A percentile compares a stretch with the other conserved stretches of the same genome.
These are phyloP conservation scores for Solanum sejunctum DNA, from an alignment of 257 asterid genomes.

Conservation along the genomic window DNA sequence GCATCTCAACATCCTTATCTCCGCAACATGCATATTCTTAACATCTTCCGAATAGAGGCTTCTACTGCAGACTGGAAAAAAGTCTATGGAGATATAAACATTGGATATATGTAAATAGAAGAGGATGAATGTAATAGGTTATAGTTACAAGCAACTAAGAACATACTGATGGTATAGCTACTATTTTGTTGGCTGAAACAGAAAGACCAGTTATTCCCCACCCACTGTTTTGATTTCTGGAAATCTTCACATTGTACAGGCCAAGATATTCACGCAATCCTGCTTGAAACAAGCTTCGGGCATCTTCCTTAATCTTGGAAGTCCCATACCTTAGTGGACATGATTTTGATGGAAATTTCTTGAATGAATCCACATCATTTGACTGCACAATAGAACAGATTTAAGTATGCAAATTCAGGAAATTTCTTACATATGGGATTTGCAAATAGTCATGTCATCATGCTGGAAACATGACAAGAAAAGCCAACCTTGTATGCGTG, in stretches of 20 bases:
- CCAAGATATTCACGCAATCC: slow-evolving; percentile 82
- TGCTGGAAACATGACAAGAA: neutral
- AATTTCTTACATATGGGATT: neutral
- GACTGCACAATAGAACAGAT: slow-evolving; percentile 25
- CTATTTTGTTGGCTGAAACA: slow-evolving; percentile 79
- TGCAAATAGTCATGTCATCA: neutral
- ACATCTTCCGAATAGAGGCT: neutral
- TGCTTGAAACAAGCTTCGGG: slow-evolving; percentile 64
- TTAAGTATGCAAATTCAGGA: neutral
- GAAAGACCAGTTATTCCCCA: slow-evolving; percentile 95
- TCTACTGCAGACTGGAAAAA: neutral
- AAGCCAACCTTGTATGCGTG: slow-evolving; percentile 67
- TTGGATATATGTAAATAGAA: neutral
- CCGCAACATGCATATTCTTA: no score
- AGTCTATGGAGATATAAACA: neutral
- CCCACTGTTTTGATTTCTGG: slow-evolving; percentile 32
- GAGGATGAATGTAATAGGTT: neutral
- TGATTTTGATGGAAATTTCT: slow-evolving; percentile 84
- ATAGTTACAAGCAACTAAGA: neutral
- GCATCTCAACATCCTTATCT: no score
- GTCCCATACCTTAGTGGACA: slow-evolving; percentile 77
- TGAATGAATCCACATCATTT: slow-evolving; percentile 52
- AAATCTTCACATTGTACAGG: slow-evolving; percentile 17
- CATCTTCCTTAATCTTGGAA: slow-evolving; percentile 83
- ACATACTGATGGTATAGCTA: slow-evolving; percentile 32